These are phyloP conservation scores for Rhizophora mangle DNA, from an alignment of 345 rosid genomes.

Conservation along the genomic window DNA sequence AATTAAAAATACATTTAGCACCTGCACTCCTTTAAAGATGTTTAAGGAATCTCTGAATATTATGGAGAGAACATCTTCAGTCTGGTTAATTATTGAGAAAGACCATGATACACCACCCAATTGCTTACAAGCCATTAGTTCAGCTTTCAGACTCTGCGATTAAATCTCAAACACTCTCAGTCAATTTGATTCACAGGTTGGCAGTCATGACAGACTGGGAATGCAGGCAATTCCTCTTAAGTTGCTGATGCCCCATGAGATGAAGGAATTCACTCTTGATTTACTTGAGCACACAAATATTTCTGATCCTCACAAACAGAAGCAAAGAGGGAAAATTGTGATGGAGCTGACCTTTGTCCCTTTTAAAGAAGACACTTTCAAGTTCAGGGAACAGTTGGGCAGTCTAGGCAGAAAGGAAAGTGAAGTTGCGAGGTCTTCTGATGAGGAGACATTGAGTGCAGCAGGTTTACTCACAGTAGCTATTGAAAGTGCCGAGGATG, in stretches of 20 bases:
- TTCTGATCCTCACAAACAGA: conserved; percentile 45
- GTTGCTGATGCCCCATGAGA: conserved; percentile 43
- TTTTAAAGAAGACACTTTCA: conserved; percentile 54
- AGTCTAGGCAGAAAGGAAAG: conserved; percentile 34
- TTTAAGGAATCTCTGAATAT: too few relatives aligned
- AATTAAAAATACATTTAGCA: too few relatives aligned
- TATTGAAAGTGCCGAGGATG: conserved; percentile 62
- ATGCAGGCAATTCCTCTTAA: conserved; percentile 66
- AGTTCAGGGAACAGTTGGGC: conserved; percentile 21
- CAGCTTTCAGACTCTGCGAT: too few relatives aligned
- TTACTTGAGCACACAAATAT: conserved; percentile 54
- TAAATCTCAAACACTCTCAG: not conserved
- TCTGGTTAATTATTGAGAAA: too few relatives aligned
- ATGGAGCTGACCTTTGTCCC: conserved; percentile 63
- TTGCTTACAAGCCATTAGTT: too few relatives aligned
- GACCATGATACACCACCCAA: too few relatives aligned
- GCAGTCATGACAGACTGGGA: conserved; percentile 71
- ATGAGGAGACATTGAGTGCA: conserved; percentile 33
- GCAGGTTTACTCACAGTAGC: conserved; percentile 65
- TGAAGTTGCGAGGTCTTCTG: conserved; percentile 29
- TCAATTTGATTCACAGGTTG: conserved; percentile 43
- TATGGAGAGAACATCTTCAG: too few relatives aligned
- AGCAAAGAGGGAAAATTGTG: conserved; percentile 51
- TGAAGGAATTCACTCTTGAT: conserved; percentile 49
- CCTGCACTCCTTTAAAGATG: too few relatives aligned